Evolutionary conservation across 345 rosid genomes (phyloP), one percentile per base, ranked within the genome.

Genomic region (Salix purpurea): DNA sequence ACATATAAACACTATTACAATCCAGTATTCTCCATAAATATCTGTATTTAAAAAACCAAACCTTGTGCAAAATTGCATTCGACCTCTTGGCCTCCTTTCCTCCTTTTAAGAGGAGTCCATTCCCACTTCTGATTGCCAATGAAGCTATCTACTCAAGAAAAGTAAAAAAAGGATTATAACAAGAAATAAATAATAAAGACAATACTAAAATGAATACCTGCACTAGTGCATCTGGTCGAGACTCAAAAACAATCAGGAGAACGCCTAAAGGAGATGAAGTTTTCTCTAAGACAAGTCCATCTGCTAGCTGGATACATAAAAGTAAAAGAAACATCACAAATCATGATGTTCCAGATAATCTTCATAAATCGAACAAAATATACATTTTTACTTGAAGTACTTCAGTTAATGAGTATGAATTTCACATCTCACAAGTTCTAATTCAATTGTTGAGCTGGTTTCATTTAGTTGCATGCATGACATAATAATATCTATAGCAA

Each of bases 211-310:
- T n/a, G 60, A 78, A 30, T 85, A 96, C 99, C 97, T 96, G 99
- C 56, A 96, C 97, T 50, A 96, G 87, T 54, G 99, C 98, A 70
- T 96, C 98, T 76, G 98, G 99, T 69, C 97, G 95, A 71, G 98
- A 89, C 85, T 94, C 99, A 77, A 96, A 96, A 80, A 96, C 90
- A 85, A 96, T 91, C 82, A 96, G 83, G 80, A 96, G 97, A 80
- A 94, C 99, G 12, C 98, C 99, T 85, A 96, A 85, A 68, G 99
- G 97, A 79, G 92, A 90, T 71, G 99, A 90, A 58, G 97, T 96
- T 90, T 94, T 94, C 88, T 96, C 99, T 70, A 96, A 77, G 74
- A 92, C 58, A 44, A 96, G 98, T 77, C 98, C 97, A 86, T 94
- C 97, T 69, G 99, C 95, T 66, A 96, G 80, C 99, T 94, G 95